Conservation (phyloP, 345 rosid genomes). For the Gossypium ekmanianum region DNA sequence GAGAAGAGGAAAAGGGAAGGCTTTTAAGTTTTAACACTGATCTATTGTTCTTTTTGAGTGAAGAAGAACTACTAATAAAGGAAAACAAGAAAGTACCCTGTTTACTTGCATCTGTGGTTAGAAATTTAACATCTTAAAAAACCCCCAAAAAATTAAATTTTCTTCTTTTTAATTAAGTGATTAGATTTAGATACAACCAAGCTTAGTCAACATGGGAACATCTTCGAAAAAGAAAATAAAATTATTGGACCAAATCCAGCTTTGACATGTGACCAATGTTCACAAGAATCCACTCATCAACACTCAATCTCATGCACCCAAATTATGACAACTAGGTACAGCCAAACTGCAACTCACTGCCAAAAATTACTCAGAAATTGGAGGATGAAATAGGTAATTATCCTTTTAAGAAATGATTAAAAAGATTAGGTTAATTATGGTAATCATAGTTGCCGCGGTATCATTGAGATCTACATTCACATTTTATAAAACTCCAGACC, state of each 20-base stretch:
- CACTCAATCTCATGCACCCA: not conserved
- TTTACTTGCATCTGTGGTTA: conserved; percentile 8
- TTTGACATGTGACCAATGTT: conserved; percentile 6
- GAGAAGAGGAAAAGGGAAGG: not conserved
- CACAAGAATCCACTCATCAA: not conserved
- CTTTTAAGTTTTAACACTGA: not conserved
- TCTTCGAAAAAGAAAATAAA: not conserved
- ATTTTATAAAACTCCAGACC: not conserved
- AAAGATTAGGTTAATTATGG: not conserved
- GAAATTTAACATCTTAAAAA: conserved; percentile 24
- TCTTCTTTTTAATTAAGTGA: not conserved
- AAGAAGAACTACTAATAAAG: conserved; percentile 21
- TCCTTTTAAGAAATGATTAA: not conserved
- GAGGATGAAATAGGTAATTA: too few species aligned
- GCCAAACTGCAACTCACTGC: conserved; percentile 35
- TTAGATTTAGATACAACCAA: not conserved
- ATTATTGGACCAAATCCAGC: not conserved
- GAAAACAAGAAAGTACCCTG: conserved; percentile 4
- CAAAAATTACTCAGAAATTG: too few species aligned
- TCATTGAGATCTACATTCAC: not conserved
- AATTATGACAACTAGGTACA: conserved; percentile 46
- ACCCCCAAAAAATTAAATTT: not conserved
- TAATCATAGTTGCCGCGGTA: not conserved
- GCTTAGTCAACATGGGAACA: conserved; percentile 16
- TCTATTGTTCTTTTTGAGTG: conserved; percentile 12